A percentile compares a stretch with the other conserved stretches of the same genome.
Evolutionary conservation across 176 grass and related monocot species (phyloP).

Genomic region (Areca catechu): DNA sequence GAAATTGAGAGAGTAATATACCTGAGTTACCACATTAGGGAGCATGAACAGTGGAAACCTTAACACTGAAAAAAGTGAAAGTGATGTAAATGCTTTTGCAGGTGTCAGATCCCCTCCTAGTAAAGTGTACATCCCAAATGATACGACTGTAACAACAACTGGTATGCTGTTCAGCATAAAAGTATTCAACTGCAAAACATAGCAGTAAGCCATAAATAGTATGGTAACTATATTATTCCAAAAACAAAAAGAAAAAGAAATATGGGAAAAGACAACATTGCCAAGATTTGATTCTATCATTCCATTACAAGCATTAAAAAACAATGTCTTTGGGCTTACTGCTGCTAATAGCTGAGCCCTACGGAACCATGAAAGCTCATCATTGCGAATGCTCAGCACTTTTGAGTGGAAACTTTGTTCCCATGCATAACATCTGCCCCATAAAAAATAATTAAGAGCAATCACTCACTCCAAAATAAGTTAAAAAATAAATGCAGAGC

Average conservation of each 20-base stretch:
- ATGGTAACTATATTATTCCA: no score
- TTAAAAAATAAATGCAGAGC: not conserved
- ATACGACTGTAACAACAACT: conserved; percentile 76
- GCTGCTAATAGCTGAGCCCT: conserved; percentile 80
- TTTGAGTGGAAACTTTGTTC: conserved; percentile 98
- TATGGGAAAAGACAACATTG: conserved; percentile 3
- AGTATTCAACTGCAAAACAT: conserved; percentile 75
- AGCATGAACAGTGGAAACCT: conserved; percentile 97
- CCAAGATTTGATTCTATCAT: not conserved
- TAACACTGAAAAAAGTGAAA: conserved; percentile 86
- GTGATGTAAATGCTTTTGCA: conserved; percentile 96
- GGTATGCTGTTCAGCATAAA: conserved; percentile 97
- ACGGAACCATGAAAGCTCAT: conserved; percentile 96
- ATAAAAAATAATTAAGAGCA: conserved; percentile 2
- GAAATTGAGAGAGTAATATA: conserved; percentile 14
- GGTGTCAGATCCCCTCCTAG: conserved; percentile 89
- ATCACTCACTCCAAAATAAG: conserved; percentile 3
- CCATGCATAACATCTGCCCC: conserved; percentile 91
- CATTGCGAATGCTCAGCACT: conserved; percentile 79
- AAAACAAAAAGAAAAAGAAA: not conserved
- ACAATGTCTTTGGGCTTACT: conserved; percentile 26
- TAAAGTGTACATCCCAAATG: conserved; percentile 87
- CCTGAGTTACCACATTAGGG: conserved; percentile 98
- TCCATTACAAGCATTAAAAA: not conserved
- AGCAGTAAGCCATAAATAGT: conserved; percentile 18